Base-by-base conservation (phyloP, 495 filamentous ascomycete species). In the Immersiella caudata region DNA sequence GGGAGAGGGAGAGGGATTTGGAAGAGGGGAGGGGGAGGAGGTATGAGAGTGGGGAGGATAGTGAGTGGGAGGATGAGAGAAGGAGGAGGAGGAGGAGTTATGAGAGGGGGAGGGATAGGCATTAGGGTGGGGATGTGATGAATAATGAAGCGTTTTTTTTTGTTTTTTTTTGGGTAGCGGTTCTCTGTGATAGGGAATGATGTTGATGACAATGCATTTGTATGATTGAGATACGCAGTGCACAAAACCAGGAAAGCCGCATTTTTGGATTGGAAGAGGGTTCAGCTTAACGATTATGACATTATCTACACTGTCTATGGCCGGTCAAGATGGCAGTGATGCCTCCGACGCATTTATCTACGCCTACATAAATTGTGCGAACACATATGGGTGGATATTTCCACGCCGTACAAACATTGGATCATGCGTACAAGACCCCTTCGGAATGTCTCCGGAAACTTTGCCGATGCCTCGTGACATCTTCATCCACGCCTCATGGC, bases 61-160 rank as follows among this genome's bases (percentile, higher is more conserved):
- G 26, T 51, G 66, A 63, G 59, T 18, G 52, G 50, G 66, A 57
- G 49, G 24, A 22, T 14, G 18, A n/a, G 63, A 64, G 59, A 54
- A 25, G 59, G 58, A 59, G 51, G 50, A 9, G 50, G 26, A 56
- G 24, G 61, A 67, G 12, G 68, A 25, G 16, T 26, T 29, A 46
- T 60, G 56, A 36, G 18, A 61, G 26, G 29, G 29, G 8, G 29
- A 33, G 29, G 29, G 29, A 33, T 33, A 35, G 58, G 62, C 50
- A 8, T 29, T 57, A 55, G 20, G 2, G 14, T 16, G 35, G 11
- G 27, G n/a, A n/a, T n/a, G n/a, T n/a, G n/a, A n/a, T n/a, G n/a
- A n/a, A n/a, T n/a, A n/a, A n/a, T n/a, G n/a, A n/a, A n/a, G n/a
- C n/a, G 35, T 22, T 26, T 14, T 59, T 27, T n/a, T 55, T 55